Evolutionary conservation across 768 basidiomycete genomes (phyloP).

Genomic region (Lentinula lateritia): DNA sequence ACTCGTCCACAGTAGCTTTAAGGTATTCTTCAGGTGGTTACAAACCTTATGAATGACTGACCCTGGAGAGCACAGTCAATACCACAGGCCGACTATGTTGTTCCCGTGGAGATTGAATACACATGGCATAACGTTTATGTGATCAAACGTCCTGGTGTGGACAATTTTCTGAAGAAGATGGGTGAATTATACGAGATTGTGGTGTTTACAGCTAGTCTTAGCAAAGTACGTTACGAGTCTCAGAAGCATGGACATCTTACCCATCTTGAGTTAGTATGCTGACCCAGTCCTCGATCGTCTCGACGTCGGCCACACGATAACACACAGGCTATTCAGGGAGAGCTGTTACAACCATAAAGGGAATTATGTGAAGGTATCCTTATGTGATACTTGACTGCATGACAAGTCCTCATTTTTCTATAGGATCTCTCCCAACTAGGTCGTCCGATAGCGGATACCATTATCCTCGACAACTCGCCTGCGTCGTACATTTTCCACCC

Average conservation of each 20-base stretch:
- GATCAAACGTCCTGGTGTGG: constrained; percentile 97
- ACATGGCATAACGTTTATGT: constrained; percentile 99
- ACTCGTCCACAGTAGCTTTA: constrained; percentile 95
- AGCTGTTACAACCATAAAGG: constrained; percentile 99
- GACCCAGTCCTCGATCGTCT: constrained; percentile 98
- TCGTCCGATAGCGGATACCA: constrained; percentile 87
- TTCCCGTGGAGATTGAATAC: constrained; percentile 98
- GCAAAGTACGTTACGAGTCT: constrained; percentile 62
- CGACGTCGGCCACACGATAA: constrained; percentile 86
- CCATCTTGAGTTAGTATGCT: constrained; percentile 64
- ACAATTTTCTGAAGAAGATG: constrained; percentile 96
- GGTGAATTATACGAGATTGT: constrained; percentile 98
- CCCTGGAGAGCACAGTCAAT: constrained; percentile 57
- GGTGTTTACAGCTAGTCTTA: constrained; percentile 95
- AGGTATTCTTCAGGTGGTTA: constrained; percentile 47
- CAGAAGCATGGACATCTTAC: neutral
- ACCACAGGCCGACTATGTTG: constrained; percentile 92
- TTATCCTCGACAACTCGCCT: constrained; percentile 98
- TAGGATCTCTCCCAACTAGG: constrained; percentile 97
- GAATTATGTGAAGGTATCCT: constrained; percentile 91
- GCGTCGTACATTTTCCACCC: constrained; percentile 99
- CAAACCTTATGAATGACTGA: neutral
- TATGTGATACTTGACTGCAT: constrained; percentile 11
- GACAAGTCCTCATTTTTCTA: constrained; percentile 1
- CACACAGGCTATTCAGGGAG: constrained; percentile 93